These are phyloP conservation scores for Spinacia oleracea DNA, from an alignment of 179 eudicot species.

Conservation along the genomic window DNA sequence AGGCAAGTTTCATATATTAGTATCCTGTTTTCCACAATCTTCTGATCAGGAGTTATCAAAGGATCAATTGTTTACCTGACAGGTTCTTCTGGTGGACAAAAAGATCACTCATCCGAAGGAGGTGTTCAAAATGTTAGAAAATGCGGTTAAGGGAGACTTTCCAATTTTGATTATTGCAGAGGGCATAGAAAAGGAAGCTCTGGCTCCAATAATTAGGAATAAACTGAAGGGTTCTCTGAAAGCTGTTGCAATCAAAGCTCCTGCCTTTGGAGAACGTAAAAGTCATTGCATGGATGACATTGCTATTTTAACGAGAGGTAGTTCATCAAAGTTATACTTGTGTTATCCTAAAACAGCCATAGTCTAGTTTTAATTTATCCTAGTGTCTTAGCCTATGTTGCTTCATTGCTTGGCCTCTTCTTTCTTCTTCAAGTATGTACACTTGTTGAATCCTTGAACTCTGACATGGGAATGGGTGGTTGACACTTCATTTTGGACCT, in stretches of 20 bases:
- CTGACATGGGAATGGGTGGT: background rate
- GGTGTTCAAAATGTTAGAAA: slow-evolving; percentile 70
- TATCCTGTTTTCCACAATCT: background rate
- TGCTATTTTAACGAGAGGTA: slow-evolving; percentile 88
- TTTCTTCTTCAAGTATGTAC: background rate
- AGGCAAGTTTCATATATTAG: slow-evolving; percentile 43
- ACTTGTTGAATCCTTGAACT: background rate
- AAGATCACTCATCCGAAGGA: slow-evolving; percentile 76
- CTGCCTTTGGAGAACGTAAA: slow-evolving; percentile 88
- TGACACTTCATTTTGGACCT: background rate
- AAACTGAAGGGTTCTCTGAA: slow-evolving; percentile 77
- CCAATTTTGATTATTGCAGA: slow-evolving; percentile 85
- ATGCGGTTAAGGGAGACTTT: slow-evolving; percentile 64
- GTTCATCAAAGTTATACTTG: slow-evolving; percentile 1
- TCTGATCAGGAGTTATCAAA: background rate
- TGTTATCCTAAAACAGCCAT: background rate
- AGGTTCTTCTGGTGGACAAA: slow-evolving; percentile 90
- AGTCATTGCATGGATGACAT: slow-evolving; percentile 89
- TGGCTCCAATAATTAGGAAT: slow-evolving; percentile 78
- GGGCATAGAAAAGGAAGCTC: slow-evolving; percentile 84
- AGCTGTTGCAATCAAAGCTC: slow-evolving; percentile 93
- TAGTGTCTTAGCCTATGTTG: background rate
- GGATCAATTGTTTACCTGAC: slow-evolving; percentile 30
- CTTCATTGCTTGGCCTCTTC: background rate
- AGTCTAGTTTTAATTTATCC: background rate